Conservation (phyloP, 2,329 filamentous ascomycete species). For the Aspergillus versicolor region DNA sequence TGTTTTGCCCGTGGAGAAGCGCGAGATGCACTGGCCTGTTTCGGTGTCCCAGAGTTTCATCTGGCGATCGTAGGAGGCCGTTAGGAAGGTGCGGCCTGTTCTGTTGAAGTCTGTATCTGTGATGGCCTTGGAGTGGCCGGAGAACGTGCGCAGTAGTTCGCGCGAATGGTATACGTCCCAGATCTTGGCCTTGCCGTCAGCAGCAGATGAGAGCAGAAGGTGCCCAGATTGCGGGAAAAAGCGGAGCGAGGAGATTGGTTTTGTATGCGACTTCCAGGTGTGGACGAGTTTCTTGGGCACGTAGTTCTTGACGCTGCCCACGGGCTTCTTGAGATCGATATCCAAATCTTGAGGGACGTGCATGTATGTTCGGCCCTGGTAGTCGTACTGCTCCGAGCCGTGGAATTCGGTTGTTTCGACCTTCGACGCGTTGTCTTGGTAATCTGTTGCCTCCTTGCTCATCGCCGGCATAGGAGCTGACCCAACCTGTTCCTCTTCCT, state of each 20-base stretch:
- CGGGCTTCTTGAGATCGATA: constrained; percentile 78
- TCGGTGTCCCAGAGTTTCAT: constrained; percentile 99
- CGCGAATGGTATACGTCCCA: constrained; percentile 92
- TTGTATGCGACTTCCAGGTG: constrained; percentile 81
- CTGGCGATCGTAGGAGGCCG: constrained; percentile 87
- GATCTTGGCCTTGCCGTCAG: constrained; percentile 87
- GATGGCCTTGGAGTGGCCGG: constrained; percentile 84
- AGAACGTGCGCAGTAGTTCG: constrained; percentile 86
- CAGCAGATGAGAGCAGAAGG: constrained; percentile 81
- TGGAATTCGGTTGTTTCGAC: constrained; percentile 86
- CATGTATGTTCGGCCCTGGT: constrained; percentile 96
- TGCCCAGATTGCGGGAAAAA: constrained; percentile 91
- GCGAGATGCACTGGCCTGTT: constrained; percentile 81
- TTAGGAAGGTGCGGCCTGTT: constrained; percentile 80
- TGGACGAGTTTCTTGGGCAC: constrained; percentile 93
- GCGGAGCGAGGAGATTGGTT: constrained; percentile 81
- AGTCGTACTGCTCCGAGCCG: constrained; percentile 79
- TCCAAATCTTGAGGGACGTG: constrained; percentile 90
- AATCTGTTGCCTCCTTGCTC: constrained; percentile 52
- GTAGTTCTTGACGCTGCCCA: constrained; percentile 79
- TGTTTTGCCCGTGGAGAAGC: constrained; percentile 91
- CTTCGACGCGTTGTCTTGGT: constrained; percentile 56
- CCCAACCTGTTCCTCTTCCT: constrained; percentile 48
- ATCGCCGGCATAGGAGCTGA: constrained; percentile 49
- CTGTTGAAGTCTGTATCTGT: constrained; percentile 87